Evolutionary conservation across 2,329 filamentous ascomycete species (phyloP).

Genomic region (Hortaea werneckii): DNA sequence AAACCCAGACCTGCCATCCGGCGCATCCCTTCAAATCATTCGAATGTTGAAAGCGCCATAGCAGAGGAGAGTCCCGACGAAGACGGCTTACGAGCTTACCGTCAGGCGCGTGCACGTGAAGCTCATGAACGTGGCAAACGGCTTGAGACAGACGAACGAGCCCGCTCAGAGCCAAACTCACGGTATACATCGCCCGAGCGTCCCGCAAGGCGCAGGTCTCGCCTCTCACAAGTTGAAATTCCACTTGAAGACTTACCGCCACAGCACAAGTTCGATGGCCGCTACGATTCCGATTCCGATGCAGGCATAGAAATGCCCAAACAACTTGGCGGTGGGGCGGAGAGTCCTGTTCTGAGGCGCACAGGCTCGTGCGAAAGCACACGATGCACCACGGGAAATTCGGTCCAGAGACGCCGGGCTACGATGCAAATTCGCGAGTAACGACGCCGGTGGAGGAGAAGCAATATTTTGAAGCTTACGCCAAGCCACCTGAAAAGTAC

Average conservation of each 20-base stretch:
- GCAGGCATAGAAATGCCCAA: not conserved
- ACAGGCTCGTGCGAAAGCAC: constrained; percentile 33
- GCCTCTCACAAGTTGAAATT: constrained; percentile 12
- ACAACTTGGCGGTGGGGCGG: constrained; percentile 12
- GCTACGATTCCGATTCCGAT: constrained; percentile 10
- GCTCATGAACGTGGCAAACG: constrained; percentile 27
- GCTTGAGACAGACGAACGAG: constrained; percentile 20
- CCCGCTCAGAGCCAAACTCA: constrained; percentile 20
- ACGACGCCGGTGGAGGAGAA: constrained; percentile 38
- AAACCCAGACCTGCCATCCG: constrained; percentile 22
- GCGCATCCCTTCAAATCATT: constrained; percentile 8
- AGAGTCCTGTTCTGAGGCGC: constrained; percentile 28
- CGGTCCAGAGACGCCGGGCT: constrained; percentile 13
- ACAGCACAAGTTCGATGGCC: constrained; percentile 22
- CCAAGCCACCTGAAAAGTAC: constrained; percentile 57
- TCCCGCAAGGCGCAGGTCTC: not conserved
- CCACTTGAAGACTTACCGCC: constrained; percentile 16
- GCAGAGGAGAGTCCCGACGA: constrained; percentile 15
- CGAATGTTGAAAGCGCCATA: constrained; percentile 1
- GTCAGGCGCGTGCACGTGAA: constrained; percentile 17
- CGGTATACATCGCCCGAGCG: constrained; percentile 19
- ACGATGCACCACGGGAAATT: constrained; percentile 16
- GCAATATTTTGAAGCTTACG: constrained; percentile 51
- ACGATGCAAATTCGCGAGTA: constrained; percentile 33
- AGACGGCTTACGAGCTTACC: constrained; percentile 10